phyloP scores from a whole-genome alignment of 495 filamentous ascomycete species.

The Talaromyces proteolyticus region DNA sequence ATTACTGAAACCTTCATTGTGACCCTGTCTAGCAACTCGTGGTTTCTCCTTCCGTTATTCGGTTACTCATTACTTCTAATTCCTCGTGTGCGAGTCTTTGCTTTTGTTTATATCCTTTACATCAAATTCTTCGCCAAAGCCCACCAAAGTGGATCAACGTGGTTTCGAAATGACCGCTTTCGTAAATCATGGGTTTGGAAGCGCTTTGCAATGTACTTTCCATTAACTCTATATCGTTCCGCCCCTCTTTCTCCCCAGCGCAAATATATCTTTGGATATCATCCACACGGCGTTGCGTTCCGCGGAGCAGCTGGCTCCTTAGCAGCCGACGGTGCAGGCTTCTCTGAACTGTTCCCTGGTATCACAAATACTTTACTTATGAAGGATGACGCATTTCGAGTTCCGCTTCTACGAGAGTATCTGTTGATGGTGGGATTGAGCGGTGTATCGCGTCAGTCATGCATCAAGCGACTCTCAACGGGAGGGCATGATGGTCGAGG shows the following conservation, averaged over 20 bases:
- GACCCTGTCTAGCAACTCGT: slow-evolving; percentile 12
- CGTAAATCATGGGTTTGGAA: slow-evolving; percentile 42
- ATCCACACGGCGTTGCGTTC: slow-evolving; percentile 83
- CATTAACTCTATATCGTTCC: slow-evolving; percentile 11
- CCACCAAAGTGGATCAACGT: slow-evolving; percentile 56
- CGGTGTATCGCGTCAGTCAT: slow-evolving; percentile 18
- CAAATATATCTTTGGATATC: slow-evolving; percentile 89
- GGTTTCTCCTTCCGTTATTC: slow-evolving; percentile 13
- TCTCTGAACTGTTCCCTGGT: slow-evolving; percentile 76
- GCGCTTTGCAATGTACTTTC: slow-evolving; percentile 17
- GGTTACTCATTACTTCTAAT: slow-evolving; percentile 16
- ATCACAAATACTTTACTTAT: slow-evolving; percentile 56
- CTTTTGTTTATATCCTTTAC: slow-evolving; percentile 70
- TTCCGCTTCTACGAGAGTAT: slow-evolving; percentile 17
- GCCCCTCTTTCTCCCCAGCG: slow-evolving; percentile 53
- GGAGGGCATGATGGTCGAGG: slow-evolving; percentile 19
- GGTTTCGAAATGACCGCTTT: slow-evolving; percentile 59
- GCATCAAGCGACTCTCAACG: slow-evolving; percentile 15
- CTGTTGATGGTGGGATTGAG: slow-evolving; percentile 11
- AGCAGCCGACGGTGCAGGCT: slow-evolving; percentile 71
- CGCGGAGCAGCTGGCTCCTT: slow-evolving; percentile 79
- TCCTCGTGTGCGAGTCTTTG: slow-evolving; percentile 13
- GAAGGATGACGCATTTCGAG: slow-evolving; percentile 12
- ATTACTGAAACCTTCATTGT: slow-evolving; percentile 10
- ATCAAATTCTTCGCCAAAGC: slow-evolving; percentile 61